phyloP scores from a whole-genome alignment of 2,329 filamentous ascomycete genomes.

The Aureobasidium sp. region DNA sequence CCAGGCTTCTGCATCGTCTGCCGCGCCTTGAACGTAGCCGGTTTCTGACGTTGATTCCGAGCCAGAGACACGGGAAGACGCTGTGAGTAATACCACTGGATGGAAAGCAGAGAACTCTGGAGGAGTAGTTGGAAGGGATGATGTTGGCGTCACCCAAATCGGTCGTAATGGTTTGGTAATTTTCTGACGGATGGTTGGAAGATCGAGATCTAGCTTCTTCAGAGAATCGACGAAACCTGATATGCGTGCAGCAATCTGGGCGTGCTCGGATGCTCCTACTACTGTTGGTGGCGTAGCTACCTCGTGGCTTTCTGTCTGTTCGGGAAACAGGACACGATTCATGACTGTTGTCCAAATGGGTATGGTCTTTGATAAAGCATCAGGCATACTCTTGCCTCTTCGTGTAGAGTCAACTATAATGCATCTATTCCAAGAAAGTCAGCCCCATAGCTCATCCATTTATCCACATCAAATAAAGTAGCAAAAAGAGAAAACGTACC shows the following conservation, averaged over 20 bases:
- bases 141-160: conserved; percentile 70
- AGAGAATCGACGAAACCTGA: conserved; percentile 45
- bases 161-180: conserved; percentile 66
- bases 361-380: conserved; percentile 86
- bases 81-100: conserved; percentile 75
- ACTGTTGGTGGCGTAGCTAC: conserved; percentile 65
- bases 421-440: conserved; percentile 37
- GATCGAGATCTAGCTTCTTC: conserved; percentile 51
- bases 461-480: background rate
- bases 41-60: conserved; percentile 56
- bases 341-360: conserved; percentile 89
- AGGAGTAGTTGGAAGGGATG: conserved; percentile 38
- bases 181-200: conserved; percentile 44
- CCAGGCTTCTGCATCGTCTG: conserved; percentile 94
- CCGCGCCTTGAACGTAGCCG: conserved; percentile 87
- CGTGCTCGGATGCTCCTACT: conserved; percentile 65
- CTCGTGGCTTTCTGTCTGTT: conserved; percentile 35
- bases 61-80: conserved; percentile 61
- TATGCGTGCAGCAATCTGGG: conserved; percentile 63
- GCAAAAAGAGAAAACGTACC: conserved; percentile 42
- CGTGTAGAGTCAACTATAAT: conserved; percentile 91
- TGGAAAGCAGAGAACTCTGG: conserved; percentile 49
- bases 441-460: background rate
- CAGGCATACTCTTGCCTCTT: conserved; percentile 89
- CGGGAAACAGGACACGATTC: conserved; percentile 68